Percentiles rank a stretch among this genome's conserved stretches.
phyloP scores from a whole-genome alignment of 768 basidiomycete species.

The Xerocomellus dryophilus region DNA sequence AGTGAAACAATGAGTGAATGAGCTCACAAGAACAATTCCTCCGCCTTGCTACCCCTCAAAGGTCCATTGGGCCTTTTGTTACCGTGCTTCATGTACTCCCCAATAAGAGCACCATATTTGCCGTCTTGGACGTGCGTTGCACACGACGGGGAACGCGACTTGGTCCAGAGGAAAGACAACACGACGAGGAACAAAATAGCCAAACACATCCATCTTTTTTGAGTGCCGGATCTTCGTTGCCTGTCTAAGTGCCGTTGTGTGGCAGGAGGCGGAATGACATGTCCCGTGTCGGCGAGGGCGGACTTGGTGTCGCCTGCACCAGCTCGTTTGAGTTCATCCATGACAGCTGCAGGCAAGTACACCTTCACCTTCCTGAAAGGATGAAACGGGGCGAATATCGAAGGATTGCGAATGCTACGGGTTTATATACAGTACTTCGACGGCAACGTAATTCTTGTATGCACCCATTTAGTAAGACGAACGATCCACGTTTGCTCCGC shows the following conservation, averaged over 20 bases:
- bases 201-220: conserved; percentile 15
- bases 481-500: background rate
- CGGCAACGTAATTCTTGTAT: background rate
- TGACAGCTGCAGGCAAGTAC: background rate
- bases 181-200: conserved; percentile 8
- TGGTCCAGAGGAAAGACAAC: conserved; percentile 17
- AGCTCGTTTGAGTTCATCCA: conserved; percentile 22
- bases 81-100: conserved; percentile 19
- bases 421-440: background rate
- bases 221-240: background rate
- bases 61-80: conserved; percentile 14
- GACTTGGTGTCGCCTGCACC: conserved; percentile 3
- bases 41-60: conserved; percentile 37
- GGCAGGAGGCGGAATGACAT: conserved; percentile 20
- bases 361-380: background rate
- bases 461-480: too few species aligned
- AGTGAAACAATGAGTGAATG: background rate
- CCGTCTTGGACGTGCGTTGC: conserved; percentile 7
- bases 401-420: background rate
- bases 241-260: conserved; percentile 5
- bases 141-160: background rate
- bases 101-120: conserved; percentile 13
- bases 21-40: conserved; percentile 45
- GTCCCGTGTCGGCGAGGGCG: background rate
- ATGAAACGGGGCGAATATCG: too few species aligned